A percentile compares a stretch with the other conserved stretches of the same genome.
Conservation (phyloP, 345 rosid genomes). For the Brassica juncea region DNA sequence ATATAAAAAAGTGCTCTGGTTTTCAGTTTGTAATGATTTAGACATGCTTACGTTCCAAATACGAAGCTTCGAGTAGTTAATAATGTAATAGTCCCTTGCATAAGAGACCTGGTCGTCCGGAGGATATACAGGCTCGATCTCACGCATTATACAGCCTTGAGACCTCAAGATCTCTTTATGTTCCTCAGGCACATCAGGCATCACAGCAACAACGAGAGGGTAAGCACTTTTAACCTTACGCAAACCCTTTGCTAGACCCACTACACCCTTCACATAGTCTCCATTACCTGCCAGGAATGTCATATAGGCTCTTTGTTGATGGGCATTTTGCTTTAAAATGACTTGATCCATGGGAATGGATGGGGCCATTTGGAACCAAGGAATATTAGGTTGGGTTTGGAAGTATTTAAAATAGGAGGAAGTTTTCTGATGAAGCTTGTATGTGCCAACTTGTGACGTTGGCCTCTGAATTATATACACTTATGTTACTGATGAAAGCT, state of each 20-base stretch:
- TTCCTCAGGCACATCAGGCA: slow-evolving; percentile 82
- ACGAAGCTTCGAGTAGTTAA: slow-evolving; percentile 87
- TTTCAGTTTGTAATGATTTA: slow-evolving; percentile 33
- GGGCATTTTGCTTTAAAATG: slow-evolving; percentile 35
- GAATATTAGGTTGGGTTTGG: slow-evolving; percentile 13
- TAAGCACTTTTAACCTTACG: slow-evolving; percentile 60
- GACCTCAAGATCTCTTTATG: slow-evolving; percentile 59
- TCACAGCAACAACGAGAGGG: slow-evolving; percentile 74
- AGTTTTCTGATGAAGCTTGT: neutral
- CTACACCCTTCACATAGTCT: slow-evolving; percentile 76
- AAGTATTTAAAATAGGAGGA: slow-evolving; percentile 1
- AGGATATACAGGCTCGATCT: slow-evolving; percentile 74
- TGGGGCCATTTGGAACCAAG: slow-evolving; percentile 48
- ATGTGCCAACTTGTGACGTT: neutral
- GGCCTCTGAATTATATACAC: slow-evolving; percentile 1
- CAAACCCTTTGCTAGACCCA: slow-evolving; percentile 79
- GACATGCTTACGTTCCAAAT: slow-evolving; percentile 68
- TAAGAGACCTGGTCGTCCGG: slow-evolving; percentile 65
- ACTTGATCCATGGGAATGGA: slow-evolving; percentile 37
- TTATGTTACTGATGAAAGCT: neutral
- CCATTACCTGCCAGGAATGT: slow-evolving; percentile 79
- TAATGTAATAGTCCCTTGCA: slow-evolving; percentile 75
- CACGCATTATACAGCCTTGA: slow-evolving; percentile 65
- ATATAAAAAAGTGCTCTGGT: neutral
- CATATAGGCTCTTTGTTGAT: slow-evolving; percentile 49